A percentile compares a stretch with the other conserved stretches of the same genome.
Conservation (phyloP, 495 filamentous ascomycete species). For the Hypoxylon subgilvum region DNA sequence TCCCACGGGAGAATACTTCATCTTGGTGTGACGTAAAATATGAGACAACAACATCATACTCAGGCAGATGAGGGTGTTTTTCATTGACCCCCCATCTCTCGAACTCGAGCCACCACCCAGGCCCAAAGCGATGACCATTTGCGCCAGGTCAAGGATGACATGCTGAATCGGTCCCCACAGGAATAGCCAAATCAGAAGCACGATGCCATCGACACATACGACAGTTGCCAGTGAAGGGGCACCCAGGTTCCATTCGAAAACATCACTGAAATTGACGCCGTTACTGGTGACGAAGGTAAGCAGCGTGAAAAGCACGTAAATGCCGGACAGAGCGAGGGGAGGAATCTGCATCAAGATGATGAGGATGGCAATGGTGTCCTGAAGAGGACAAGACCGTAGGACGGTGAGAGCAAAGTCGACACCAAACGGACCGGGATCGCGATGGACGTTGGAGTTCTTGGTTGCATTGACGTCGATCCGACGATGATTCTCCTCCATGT, state of each 20-base stretch:
- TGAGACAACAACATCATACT: conserved; percentile 78
- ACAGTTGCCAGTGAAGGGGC: conserved; percentile 80
- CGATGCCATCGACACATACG: conserved; percentile 78
- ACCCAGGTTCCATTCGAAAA: conserved; percentile 59
- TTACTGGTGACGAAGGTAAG: conserved; percentile 84
- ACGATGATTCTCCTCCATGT: conserved; percentile 57
- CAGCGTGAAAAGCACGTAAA: conserved; percentile 91
- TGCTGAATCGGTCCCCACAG: conserved; percentile 88
- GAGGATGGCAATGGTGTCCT: conserved; percentile 96
- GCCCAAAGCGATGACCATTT: conserved; percentile 93
- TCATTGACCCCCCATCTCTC: conserved; percentile 72
- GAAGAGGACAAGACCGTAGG: conserved; percentile 84
- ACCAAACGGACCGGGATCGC: conserved; percentile 65
- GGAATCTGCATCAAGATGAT: conserved; percentile 98
- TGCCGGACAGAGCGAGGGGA: conserved; percentile 83
- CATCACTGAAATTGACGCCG: conserved; percentile 57
- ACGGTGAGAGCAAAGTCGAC: conserved; percentile 78
- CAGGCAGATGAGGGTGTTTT: conserved; percentile 73
- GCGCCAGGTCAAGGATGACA: conserved; percentile 90
- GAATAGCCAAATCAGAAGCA: conserved; percentile 85
- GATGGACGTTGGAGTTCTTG: conserved; percentile 69
- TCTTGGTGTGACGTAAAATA: conserved; percentile 62
- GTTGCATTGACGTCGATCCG: conserved; percentile 69
- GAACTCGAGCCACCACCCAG: conserved; percentile 86
- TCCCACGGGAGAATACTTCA: conserved; percentile 52